Evolutionary conservation across 805 yeast genomes (phyloP).

Genomic region (Jamesozyma spencerorum): DNA sequence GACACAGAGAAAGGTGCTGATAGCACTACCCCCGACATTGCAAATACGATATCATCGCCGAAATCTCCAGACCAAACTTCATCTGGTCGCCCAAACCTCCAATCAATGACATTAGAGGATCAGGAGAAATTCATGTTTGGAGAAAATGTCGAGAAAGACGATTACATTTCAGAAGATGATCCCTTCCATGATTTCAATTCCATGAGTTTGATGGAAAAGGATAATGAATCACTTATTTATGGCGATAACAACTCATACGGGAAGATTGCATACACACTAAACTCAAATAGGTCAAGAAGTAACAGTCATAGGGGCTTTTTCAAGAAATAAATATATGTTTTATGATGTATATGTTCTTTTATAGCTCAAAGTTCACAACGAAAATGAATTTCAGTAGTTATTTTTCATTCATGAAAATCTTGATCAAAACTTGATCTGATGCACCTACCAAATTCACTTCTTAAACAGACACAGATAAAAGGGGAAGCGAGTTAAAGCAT

Average conservation of each 20-base stretch:
- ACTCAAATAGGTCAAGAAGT: slow-evolving; percentile 32
- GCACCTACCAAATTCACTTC: too few species aligned
- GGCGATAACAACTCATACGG: slow-evolving; percentile 37
- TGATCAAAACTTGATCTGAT: too few species aligned
- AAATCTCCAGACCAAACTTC: slow-evolving; percentile 3
- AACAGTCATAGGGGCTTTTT: slow-evolving; percentile 33
- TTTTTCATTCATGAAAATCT: too few species aligned
- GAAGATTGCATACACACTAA: slow-evolving; percentile 33
- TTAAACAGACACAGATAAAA: too few species aligned
- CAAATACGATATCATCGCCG: neutral
- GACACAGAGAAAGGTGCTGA: slow-evolving; percentile 7
- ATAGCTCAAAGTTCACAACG: too few species aligned
- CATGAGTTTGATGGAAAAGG: slow-evolving; percentile 72
- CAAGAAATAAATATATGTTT: slow-evolving; percentile 17
- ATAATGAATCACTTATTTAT: slow-evolving; percentile 42
- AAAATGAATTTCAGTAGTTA: too few species aligned
- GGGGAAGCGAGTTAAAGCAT: too few species aligned
- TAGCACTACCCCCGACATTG: neutral
- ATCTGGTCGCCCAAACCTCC: neutral
- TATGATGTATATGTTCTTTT: too few species aligned
- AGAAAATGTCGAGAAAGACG: slow-evolving; percentile 28
- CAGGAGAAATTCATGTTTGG: slow-evolving; percentile 25
- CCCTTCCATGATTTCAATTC: slow-evolving; percentile 83
- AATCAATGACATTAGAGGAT: slow-evolving; percentile 9
- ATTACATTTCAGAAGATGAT: slow-evolving; percentile 39